Evolutionary conservation across 2,329 filamentous ascomycete species (phyloP).

Genomic region (Magnaporthiopsis incrustans): DNA sequence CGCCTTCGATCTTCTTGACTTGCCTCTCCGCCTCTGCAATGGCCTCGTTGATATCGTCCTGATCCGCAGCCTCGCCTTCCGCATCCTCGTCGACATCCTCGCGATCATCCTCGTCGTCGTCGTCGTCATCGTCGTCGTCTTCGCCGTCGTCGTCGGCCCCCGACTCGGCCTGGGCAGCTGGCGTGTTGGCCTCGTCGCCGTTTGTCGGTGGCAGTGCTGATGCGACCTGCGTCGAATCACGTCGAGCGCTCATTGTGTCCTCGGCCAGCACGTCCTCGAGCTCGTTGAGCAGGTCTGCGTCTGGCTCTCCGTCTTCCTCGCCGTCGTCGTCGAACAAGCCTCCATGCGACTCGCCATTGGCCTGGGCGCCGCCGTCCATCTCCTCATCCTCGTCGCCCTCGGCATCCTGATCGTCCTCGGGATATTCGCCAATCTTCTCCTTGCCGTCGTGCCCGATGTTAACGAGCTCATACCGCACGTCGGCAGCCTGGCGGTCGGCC

Average conservation of each 20-base stretch:
- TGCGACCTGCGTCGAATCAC: constrained; percentile 22
- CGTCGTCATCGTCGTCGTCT: constrained; percentile 35
- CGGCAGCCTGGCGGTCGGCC: constrained; percentile 55
- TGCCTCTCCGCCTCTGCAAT: constrained; percentile 24
- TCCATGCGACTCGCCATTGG: constrained; percentile 16
- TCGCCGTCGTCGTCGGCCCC: constrained; percentile 31
- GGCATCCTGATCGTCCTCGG: constrained; percentile 39
- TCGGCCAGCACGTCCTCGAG: constrained; percentile 29
- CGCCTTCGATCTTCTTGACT: constrained; percentile 31
- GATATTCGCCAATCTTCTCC: constrained; percentile 22
- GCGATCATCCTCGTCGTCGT: constrained; percentile 44
- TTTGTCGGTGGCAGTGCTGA: constrained; percentile 26
- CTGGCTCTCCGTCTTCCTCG: constrained; percentile 20
- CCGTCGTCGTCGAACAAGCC: constrained; percentile 23
- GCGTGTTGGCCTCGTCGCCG: constrained; percentile 36
- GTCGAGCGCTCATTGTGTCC: constrained; percentile 39
- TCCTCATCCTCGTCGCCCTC: constrained; percentile 55
- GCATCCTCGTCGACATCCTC: constrained; percentile 48
- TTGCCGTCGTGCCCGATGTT: constrained; percentile 33
- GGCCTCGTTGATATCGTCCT: constrained; percentile 47
- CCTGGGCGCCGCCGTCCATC: neutral
- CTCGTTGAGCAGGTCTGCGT: constrained; percentile 29
- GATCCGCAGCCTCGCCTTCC: constrained; percentile 38
- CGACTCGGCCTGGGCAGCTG: constrained; percentile 29
- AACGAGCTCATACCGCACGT: constrained; percentile 59